Percentiles rank a stretch among this genome's conserved stretches.
These are phyloP conservation scores for Pleomassaria siparia DNA, from an alignment of 2,329 filamentous ascomycete species.

Conservation along the genomic window DNA sequence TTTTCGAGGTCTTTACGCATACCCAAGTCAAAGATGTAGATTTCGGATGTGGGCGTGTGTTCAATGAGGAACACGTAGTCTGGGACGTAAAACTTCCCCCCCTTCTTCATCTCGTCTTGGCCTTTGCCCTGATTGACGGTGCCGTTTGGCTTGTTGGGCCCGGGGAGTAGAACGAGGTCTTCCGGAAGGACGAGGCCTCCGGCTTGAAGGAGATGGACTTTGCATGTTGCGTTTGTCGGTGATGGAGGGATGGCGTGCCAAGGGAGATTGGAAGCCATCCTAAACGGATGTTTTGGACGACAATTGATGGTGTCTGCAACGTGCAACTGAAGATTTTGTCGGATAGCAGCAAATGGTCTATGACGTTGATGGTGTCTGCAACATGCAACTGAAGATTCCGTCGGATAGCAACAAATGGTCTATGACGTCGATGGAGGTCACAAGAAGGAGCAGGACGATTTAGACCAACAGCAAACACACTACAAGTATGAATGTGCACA, in stretches of 20 bases:
- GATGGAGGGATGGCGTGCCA: conserved; percentile 31
- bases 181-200: conserved; percentile 50
- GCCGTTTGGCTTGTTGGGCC: conserved; percentile 44
- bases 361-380: no score
- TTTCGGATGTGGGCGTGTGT: conserved; percentile 30
- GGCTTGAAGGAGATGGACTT: conserved; percentile 38
- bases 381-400: no score
- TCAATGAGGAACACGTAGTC: conserved; percentile 37
- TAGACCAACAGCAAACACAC: no score
- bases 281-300: no score
- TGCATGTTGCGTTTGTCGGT: conserved; percentile 23
- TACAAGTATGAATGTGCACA: no score
- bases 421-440: no score
- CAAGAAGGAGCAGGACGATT: no score
- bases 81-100: conserved; percentile 28
- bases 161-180: conserved; percentile 49
- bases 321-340: no score
- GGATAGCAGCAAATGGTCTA: no score
- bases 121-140: conserved; percentile 45
- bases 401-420: no score
- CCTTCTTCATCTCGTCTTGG: conserved; percentile 6
- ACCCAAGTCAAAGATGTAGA: conserved; percentile 57
- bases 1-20: conserved; percentile 50
- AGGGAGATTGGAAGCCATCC: no score
- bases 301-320: no score